Evolutionary conservation across 129 eudicot species (phyloP), one percentile per base, ranked within the genome.

Genomic region (Arctium minus): DNA sequence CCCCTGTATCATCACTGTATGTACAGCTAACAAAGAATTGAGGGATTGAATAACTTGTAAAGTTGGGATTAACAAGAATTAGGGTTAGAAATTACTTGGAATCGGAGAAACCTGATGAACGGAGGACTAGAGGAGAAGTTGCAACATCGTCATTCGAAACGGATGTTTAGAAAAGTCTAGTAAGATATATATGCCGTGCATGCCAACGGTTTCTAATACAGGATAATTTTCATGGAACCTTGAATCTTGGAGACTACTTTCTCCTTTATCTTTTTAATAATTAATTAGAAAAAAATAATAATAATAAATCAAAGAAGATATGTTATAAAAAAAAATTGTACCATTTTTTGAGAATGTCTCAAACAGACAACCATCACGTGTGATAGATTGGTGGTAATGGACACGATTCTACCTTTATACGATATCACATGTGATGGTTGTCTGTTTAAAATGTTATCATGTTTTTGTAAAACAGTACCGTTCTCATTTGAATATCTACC

Each of bases 81-180:
- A 78, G 79, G 83, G 79, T 72, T 78, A 72, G 82, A 60, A 60
- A 72, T 84, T 42, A 84, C 83, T 76, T 78, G 83, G 31, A 84
- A 78, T 72, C 10, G 74, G 68, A 77, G 77, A 71, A 36, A 36
- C 42, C 29, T 60, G 68, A 60, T 17, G n/a, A 60, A 60, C 9
- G 68, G 6, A 60, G 22, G 68, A 60, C 68, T 60, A 60, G 68
- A 60, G 68, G 68, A 60, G 29, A n/a, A 60, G 68, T 60, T 60
- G 68, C 68, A 60, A n/a, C 8, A 60, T 60, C 68, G 6, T 56
- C 65, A n/a, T 60, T 60, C 29, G 68, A n/a, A 60, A 60, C 2
- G 68, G 68, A 60, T 60, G 68, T 60, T 44, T 5, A 60, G 29
- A n/a, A n/a, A 60, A n/a, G 64, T 53, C 18, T 13, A 53, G 1